A percentile compares a stretch with the other conserved stretches of the same genome.
Evolutionary conservation across 2,329 filamentous ascomycete species (phyloP).

Genomic region (Chrysoporthe austroafricana): DNA sequence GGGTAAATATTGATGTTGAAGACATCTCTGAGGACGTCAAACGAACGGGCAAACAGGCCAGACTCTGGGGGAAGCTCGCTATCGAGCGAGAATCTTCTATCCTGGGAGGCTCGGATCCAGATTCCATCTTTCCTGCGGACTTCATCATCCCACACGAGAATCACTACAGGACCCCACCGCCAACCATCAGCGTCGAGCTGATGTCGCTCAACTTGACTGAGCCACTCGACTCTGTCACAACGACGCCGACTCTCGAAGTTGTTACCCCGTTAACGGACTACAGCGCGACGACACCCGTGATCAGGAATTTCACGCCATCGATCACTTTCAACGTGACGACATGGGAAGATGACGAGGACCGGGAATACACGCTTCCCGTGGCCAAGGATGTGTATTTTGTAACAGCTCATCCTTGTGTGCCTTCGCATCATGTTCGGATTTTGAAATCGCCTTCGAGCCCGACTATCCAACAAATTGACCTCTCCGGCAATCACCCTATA

Average conservation of each 20-base stretch:
- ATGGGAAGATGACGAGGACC: conserved; percentile 44
- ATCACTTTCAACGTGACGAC: conserved; percentile 47
- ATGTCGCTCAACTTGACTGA: conserved; percentile 54
- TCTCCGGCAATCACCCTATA: conserved; percentile 47
- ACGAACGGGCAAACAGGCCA: conserved; percentile 57
- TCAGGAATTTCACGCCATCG: conserved; percentile 46
- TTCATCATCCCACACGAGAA: conserved; percentile 66
- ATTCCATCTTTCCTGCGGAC: conserved; percentile 61
- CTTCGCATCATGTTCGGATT: conserved; percentile 60
- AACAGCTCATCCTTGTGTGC: conserved; percentile 67
- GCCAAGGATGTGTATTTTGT: conserved; percentile 66
- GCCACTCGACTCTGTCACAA: conserved; percentile 48
- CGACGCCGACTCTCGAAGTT: conserved; percentile 47
- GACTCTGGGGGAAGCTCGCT: conserved; percentile 63
- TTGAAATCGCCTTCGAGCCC: conserved; percentile 64
- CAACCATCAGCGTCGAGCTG: conserved; percentile 53
- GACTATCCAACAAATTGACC: conserved; percentile 60
- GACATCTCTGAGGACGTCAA: conserved; percentile 55
- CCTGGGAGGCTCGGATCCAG: conserved; percentile 59
- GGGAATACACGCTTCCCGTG: conserved; percentile 50
- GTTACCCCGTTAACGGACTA: conserved; percentile 43
- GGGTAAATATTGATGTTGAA: conserved; percentile 62
- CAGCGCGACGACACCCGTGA: conserved; percentile 36
- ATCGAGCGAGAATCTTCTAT: conserved; percentile 65
- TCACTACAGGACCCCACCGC: conserved; percentile 52